Evolutionary conservation across 1,284 basidiomycete genomes (phyloP).

Genomic region (Tranzscheliella williamsii): DNA sequence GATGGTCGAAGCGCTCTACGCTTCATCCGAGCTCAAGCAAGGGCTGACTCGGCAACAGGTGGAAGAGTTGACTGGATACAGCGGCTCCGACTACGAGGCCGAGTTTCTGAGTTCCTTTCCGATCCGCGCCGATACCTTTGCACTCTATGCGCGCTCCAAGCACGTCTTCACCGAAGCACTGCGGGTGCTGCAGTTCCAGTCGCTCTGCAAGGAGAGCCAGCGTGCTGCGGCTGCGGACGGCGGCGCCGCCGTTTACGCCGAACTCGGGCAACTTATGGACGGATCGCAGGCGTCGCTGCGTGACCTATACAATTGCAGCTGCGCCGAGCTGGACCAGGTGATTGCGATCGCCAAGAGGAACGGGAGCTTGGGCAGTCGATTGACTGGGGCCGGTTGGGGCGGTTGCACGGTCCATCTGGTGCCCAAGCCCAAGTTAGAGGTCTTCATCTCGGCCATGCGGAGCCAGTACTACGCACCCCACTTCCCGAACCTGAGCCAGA

Average conservation of each 20-base stretch:
- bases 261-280: conserved; percentile 53
- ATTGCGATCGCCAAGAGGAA: conserved; percentile 47
- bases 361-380: conserved; percentile 50
- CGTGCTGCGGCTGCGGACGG: conserved; percentile 1
- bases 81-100: conserved; percentile 40
- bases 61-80: conserved; percentile 43
- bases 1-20: conserved; percentile 22
- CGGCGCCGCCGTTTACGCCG: conserved; percentile 23
- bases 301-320: conserved; percentile 51
- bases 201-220: conserved; percentile 18
- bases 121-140: conserved; percentile 49
- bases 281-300: conserved; percentile 48
- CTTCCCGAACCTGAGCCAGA: conserved; percentile 34
- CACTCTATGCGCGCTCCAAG: conserved; percentile 41
- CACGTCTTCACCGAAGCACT: conserved; percentile 57
- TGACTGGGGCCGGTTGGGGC: conserved; percentile 59
- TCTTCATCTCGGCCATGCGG: conserved; percentile 41
- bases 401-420: conserved; percentile 57
- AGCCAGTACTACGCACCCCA: conserved; percentile 39
- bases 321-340: conserved; percentile 50
- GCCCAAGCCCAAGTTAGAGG: conserved; percentile 39
- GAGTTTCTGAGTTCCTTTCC: conserved; percentile 54
- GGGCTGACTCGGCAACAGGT: conserved; percentile 34
- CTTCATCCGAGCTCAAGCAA: conserved; percentile 1
- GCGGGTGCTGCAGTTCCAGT: conserved; percentile 49